These are phyloP conservation scores for Abrus precatorius DNA, from an alignment of 306 rosid genomes.

Conservation along the genomic window DNA sequence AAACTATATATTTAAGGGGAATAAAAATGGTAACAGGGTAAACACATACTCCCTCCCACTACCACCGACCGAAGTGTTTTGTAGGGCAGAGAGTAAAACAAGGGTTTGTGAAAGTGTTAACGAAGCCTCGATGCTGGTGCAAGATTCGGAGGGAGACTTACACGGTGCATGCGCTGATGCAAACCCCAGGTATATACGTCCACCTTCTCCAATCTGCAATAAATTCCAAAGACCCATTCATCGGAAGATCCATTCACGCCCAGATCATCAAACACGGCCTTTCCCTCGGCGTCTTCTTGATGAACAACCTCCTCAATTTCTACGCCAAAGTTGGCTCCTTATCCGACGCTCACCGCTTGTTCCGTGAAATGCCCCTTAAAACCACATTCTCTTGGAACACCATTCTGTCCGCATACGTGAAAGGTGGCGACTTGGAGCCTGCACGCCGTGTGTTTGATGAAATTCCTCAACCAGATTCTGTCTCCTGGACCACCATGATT, in stretches of 20 bases:
- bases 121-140: background rate
- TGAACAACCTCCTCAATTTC: constrained; percentile 73
- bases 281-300: constrained; percentile 64
- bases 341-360: constrained; percentile 64
- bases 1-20: no score
- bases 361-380: constrained; percentile 75
- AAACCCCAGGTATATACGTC: constrained; percentile 53
- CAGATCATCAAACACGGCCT: constrained; percentile 78
- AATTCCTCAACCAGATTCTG: constrained; percentile 84
- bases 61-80: no score
- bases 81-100: no score
- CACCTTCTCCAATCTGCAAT: constrained; percentile 71
- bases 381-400: constrained; percentile 78
- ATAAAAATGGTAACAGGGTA: no score
- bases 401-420: constrained; percentile 71
- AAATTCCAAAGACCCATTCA: constrained; percentile 55
- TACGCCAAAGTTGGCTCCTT: constrained; percentile 63
- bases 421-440: constrained; percentile 66
- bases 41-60: no score
- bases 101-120: background rate
- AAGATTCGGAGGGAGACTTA: background rate
- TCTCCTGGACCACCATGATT: constrained; percentile 85
- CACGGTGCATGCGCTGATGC: constrained; percentile 50
- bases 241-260: constrained; percentile 71
- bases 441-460: constrained; percentile 62